Percentiles rank a stretch among this genome's conserved stretches.
phyloP scores from a whole-genome alignment of 768 basidiomycete genomes.

The Kondoa subrosea region DNA sequence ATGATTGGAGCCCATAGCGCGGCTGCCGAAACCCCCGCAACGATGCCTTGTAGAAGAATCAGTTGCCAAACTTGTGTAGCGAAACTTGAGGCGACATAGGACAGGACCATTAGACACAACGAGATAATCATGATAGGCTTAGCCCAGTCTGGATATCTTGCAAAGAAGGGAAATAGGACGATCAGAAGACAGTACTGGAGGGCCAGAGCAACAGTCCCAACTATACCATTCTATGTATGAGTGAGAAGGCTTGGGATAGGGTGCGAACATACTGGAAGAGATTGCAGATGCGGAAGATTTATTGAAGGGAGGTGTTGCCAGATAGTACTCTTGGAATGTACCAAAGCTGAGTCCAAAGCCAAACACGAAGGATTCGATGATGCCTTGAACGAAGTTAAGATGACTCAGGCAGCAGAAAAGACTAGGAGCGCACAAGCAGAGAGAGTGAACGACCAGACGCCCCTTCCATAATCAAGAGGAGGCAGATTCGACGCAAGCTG shows the following conservation, averaged over 20 bases:
- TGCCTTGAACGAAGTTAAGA: too few relatives aligned
- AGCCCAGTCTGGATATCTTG: constrained; percentile 20
- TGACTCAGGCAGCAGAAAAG: too few relatives aligned
- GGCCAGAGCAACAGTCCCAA: background rate
- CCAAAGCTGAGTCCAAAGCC: too few relatives aligned
- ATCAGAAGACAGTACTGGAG: background rate
- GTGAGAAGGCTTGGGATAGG: too few relatives aligned
- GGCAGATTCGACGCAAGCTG: background rate
- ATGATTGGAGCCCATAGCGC: too few relatives aligned
- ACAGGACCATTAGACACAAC: background rate
- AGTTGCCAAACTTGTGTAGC: constrained; percentile 14
- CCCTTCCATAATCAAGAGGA: background rate
- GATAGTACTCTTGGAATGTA: background rate
- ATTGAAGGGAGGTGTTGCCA: background rate
- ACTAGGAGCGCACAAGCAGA: background rate
- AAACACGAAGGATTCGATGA: background rate
- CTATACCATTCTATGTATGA: too few relatives aligned
- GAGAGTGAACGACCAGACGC: background rate
- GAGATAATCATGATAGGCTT: constrained; percentile 1
- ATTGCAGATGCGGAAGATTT: background rate
- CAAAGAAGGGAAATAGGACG: constrained; percentile 8
- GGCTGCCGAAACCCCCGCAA: constrained; percentile 13
- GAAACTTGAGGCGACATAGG: constrained; percentile 9
- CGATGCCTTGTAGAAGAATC: constrained; percentile 18
- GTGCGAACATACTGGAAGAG: too few relatives aligned